Base-by-base conservation (phyloP, 2,329 filamentous ascomycete genomes). In the Colletotrichum kahawae region DNA sequence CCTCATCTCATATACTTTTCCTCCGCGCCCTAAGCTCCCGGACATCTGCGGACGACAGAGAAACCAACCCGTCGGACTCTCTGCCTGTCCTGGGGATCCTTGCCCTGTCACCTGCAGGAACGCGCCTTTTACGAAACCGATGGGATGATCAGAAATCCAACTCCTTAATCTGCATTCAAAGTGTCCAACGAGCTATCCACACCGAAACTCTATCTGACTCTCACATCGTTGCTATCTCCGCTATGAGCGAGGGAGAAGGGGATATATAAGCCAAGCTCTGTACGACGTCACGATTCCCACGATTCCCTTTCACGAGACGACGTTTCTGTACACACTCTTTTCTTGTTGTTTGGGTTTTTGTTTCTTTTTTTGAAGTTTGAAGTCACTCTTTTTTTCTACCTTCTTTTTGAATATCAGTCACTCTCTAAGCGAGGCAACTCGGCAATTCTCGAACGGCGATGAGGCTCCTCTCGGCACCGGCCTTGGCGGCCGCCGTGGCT, bases 241-340 rank as follows among this genome's bases (percentile, higher is more conserved):
- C 36, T 38, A 48, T 67, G 63, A 33, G 56, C 56, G 24, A 67
- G 29, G 56, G 27, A n/a, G n/a, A 36, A 51, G 27, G 27, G n/a
- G 14, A 21, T 31, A 64, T 75, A 75, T 75, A 68, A 75, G 31
- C 63, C 34, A 56, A 51, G 27, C 59, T 21, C 29, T 56, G 38
- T 34, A 64, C 67, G 59, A 70, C 57, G 57, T 21, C 16, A 75
- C 72, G 63, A 68, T 24, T 63, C 43, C 24, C 31, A 51, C 63
- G 62, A n/a, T 18, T 31, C 36, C 51, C 29, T 51, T 59, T 75
- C 48, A 67, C 72, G 56, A 67, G 70, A 38, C 31, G 54, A 60
- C 68, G 63, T 71, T 73, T 64, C 36, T 62, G 36, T 59, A 75
- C 69, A 72, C 63, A 36, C 57, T 72, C 69, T 67, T 56, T 72